Evolutionary conservation across 2,329 filamentous ascomycete genomes (phyloP).

Genomic region (Penicillium olsonii): DNA sequence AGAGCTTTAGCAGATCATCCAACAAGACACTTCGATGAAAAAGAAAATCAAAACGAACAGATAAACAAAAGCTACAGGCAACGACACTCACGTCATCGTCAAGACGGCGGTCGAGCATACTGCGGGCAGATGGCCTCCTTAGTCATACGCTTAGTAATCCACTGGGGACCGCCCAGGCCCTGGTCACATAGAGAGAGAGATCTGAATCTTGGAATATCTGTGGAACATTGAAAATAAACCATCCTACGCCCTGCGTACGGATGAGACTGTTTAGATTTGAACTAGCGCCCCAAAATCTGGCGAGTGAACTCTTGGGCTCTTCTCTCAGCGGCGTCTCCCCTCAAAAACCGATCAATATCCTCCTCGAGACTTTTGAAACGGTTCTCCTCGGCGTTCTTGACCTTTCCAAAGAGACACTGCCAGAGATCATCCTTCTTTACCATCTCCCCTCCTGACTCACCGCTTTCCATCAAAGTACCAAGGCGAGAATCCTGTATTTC

Average conservation of each 20-base stretch:
- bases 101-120: constrained; percentile 1
- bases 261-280: too few species aligned
- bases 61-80: constrained; percentile 9
- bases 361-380: constrained; percentile 32
- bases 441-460: constrained; percentile 73
- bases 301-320: too few species aligned
- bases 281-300: too few species aligned
- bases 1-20: constrained; percentile 11
- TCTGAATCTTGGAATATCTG: too few species aligned
- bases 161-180: background rate
- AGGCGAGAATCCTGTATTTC: constrained; percentile 76
- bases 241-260: too few species aligned
- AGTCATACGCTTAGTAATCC: constrained; percentile 3
- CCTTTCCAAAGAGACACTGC: constrained; percentile 79
- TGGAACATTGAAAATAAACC: background rate
- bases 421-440: constrained; percentile 79
- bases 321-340: constrained; percentile 57
- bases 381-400: constrained; percentile 29
- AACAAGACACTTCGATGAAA: background rate
- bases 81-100: constrained; percentile 11
- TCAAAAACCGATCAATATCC: constrained; percentile 54
- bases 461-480: constrained; percentile 69
- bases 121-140: constrained; percentile 3
- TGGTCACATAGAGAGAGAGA: too few species aligned
- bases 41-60: background rate